Evolutionary conservation across 805 yeast genomes (phyloP).

Genomic region (Komagataella kurtzmanii): DNA sequence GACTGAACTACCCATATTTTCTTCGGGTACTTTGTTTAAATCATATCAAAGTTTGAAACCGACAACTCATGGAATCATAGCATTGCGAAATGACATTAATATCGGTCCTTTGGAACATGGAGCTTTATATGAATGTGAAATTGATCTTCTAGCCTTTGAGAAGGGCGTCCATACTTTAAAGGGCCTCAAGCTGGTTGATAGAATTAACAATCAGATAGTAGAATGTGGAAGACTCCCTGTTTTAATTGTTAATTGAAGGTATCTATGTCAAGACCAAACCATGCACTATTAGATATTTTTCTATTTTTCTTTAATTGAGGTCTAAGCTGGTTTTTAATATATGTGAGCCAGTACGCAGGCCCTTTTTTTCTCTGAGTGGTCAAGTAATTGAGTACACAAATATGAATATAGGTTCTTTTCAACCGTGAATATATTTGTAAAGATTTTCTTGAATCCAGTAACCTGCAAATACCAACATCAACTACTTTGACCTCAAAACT

Average conservation of each 20-base stretch:
- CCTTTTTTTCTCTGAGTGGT: no score
- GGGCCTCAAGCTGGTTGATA: slow-evolving; percentile 55
- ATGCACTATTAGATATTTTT: no score
- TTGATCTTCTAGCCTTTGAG: slow-evolving; percentile 46
- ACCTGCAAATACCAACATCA: no score
- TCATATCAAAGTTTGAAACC: slow-evolving; percentile 13
- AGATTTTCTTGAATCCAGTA: no score
- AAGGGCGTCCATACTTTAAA: slow-evolving; percentile 52
- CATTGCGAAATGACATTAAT: slow-evolving; percentile 52
- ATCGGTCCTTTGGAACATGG: slow-evolving; percentile 50
- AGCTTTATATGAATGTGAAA: slow-evolving; percentile 48
- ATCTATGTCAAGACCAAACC: slow-evolving; percentile 24
- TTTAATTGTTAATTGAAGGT: slow-evolving; percentile 35
- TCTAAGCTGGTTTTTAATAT: no score
- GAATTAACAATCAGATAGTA: slow-evolving; percentile 48
- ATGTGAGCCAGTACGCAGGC: no score
- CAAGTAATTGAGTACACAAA: no score
- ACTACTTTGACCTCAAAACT: no score
- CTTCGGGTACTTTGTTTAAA: slow-evolving; percentile 13
- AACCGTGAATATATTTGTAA: no score
- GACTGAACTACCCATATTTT: slow-evolving; percentile 16
- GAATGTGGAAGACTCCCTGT: slow-evolving; percentile 63
- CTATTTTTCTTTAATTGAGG: no score
- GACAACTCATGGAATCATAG: slow-evolving; percentile 39
- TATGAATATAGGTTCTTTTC: no score